phyloP scores from a whole-genome alignment of 2,329 filamentous ascomycete genomes.

The Furcasterigmium furcatum region DNA sequence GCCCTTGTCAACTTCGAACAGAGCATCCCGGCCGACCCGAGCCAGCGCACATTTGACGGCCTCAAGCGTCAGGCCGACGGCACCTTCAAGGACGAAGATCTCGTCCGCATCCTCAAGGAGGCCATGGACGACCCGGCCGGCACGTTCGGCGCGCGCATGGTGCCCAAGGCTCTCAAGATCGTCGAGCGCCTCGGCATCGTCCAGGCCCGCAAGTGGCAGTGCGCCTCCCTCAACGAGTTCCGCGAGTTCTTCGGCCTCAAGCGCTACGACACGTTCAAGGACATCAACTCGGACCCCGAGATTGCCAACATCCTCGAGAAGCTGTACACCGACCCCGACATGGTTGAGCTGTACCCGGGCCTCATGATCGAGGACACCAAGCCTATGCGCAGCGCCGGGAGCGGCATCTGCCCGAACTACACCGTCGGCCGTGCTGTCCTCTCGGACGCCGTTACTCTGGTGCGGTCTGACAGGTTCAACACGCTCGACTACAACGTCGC shows the following conservation, averaged over 20 bases:
- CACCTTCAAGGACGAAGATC: constrained; percentile 53
- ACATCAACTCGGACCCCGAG: constrained; percentile 55
- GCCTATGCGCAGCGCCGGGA: constrained; percentile 44
- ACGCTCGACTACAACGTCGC: constrained; percentile 43
- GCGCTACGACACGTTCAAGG: constrained; percentile 51
- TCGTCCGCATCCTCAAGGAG: constrained; percentile 51
- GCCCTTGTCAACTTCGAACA: constrained; percentile 29
- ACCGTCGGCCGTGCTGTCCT: constrained; percentile 54
- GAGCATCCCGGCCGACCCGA: constrained; percentile 36
- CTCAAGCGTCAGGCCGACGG: constrained; percentile 46
- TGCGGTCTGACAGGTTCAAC: constrained; percentile 58
- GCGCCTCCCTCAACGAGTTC: constrained; percentile 63
- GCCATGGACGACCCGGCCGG: constrained; percentile 59
- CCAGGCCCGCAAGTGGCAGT: constrained; percentile 59
- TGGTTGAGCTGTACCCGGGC: constrained; percentile 68
- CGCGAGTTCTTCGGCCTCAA: constrained; percentile 59
- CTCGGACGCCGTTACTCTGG: constrained; percentile 56
- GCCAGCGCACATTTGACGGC: constrained; percentile 43
- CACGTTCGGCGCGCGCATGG: constrained; percentile 55
- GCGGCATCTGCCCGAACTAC: constrained; percentile 48
- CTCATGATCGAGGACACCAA: constrained; percentile 60
- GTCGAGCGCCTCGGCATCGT: constrained; percentile 63
- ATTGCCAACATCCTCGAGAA: too few species aligned
- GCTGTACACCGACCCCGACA: constrained; percentile 61
- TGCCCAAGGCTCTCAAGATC: constrained; percentile 54